Evolutionary conservation across 1,284 basidiomycete species (phyloP), one percentile per base, ranked within the genome.

Genomic region (Ganoderma resinaceum): DNA sequence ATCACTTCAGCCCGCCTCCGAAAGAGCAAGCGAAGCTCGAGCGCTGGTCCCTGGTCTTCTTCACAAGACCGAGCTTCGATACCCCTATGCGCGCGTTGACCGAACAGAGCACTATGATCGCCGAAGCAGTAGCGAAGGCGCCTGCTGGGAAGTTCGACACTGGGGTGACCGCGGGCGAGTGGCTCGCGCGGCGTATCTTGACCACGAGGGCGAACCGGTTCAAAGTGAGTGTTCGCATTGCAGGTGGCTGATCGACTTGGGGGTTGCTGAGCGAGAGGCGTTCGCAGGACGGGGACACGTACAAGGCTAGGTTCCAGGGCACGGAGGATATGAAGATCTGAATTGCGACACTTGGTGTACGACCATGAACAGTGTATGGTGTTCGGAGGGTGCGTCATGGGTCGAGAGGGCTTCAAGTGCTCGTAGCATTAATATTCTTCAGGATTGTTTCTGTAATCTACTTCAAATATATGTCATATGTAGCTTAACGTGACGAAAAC

Each of bases 21-120:
- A 60, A 74, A 33, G 76, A 73, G 18, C 82, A 82, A 71, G 76
- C 72, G 12, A 52, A 69, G 20, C 71, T 74, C 42, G 74, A 72
- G 29, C 79, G 81, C 43, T 80, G 78, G 74, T 80, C 79, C 23
- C 69, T 82, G 9, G 81, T 82, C 1, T 82, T 75, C 75, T 82
- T 82, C 73, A 76, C 75, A 0, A 74, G 82, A 14, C 81, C 82
- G 2, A 78, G 78, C 65, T 66, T 80, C 69, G 70, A 70, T 7
- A 74, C 78, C 31, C 40, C 67, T 11, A 65, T 78, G 65, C 58
- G 70, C 66, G 72, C 78, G 0, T 67, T 78, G 3, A 38, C 66
- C 18, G 70, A 72, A 23, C 79, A 52, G n/a, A 65, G 63, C 55
- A 2, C 38, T 0, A 16, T 26, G 29, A 59, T 65, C 38, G 53